Base-by-base conservation (phyloP, 2,329 filamentous ascomycete species). In the Aotearoamyces nothofagi region DNA sequence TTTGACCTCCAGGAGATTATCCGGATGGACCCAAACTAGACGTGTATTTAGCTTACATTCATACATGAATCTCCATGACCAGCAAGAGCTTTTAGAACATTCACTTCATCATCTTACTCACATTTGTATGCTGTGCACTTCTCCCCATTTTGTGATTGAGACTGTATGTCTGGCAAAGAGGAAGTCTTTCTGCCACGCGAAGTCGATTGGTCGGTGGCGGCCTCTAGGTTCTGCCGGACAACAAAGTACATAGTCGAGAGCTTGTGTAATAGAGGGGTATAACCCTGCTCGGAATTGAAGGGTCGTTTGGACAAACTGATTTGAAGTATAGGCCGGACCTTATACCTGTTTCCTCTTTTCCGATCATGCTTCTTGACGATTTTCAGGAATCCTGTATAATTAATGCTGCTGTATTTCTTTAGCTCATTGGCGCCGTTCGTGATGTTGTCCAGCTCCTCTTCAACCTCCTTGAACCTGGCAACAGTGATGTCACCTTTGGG, bases 351-450 rank as follows among this genome's bases (percentile, higher is more conserved):
- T 32, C 86, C 86, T 40, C 87, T 70, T 58, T 87, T 92, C 41
- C 90, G 80, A 56, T 98, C 90, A 56, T 98, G 90, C 60, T 98
- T 98, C 72, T 98, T 98, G 32, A 84, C 84, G 26, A 92, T 92
- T 64, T 98, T 98, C 49, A 94, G 68, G 56, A 96, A 93, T 26
- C 84, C 90, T 5, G 90, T 93, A 55, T 94, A 98, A 59, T 98
- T 98, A 59, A 94, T 77, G 39, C 78, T 80, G 54, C 83, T 90
- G 58, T 90, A 98, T 53, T 82, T 90, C 57, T 93, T 90, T 42
- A 98, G 67, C 60, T 92, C 81, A 51, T 78, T 87, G 47, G 92
- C 76, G 55, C 94, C 83, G 50, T 82, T 81, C 17, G 81, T 90
- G 54, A 96, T 90, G 30, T 58, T 57, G 53, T 96, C 87, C 32